Conservation (phyloP, 257 asterid species). For the Przewalskia tangutica region DNA sequence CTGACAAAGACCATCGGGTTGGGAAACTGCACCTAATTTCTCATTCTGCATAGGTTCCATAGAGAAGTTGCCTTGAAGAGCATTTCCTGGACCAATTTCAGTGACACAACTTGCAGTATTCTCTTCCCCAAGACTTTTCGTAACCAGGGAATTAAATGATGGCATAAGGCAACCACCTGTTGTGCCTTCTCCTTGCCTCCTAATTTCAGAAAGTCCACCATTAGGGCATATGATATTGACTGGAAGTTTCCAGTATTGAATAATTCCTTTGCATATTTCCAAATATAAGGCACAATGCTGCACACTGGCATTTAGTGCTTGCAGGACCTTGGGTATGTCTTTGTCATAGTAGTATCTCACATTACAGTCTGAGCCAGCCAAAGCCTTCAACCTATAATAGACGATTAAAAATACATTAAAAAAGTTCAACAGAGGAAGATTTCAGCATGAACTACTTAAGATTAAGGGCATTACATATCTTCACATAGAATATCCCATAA, state of each 20-base stretch:
- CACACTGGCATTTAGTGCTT: conserved; percentile 29
- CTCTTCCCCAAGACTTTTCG: conserved; percentile 21
- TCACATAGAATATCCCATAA: background rate
- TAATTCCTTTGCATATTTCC: conserved; percentile 59
- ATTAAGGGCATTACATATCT: conserved; percentile 1
- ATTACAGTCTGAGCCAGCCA: conserved; percentile 27
- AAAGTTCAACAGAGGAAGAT: conserved; percentile 1
- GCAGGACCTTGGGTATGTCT: conserved; percentile 49
- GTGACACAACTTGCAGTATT: conserved; percentile 24
- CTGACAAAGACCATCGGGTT: conserved; percentile 13
- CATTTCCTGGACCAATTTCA: conserved; percentile 18
- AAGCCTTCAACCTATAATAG: conserved; percentile 48
- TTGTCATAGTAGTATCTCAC: conserved; percentile 46
- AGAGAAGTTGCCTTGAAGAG: background rate
- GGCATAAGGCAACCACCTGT: conserved; percentile 17
- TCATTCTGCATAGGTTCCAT: conserved; percentile 10
- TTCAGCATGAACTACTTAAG: conserved; percentile 9
- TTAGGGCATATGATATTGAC: conserved; percentile 17
- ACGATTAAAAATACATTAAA: conserved; percentile 6
- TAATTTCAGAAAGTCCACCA: conserved; percentile 22
- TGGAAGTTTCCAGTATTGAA: conserved; percentile 55
- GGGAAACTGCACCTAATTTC: conserved; percentile 7
- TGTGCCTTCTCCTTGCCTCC: conserved; percentile 17
- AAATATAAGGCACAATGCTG: conserved; percentile 36
- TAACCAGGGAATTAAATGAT: conserved; percentile 15